A percentile compares a stretch with the other conserved stretches of the same genome.
These are phyloP conservation scores for Hebeloma cylindrosporum DNA, from an alignment of 768 basidiomycete genomes.

Conservation along the genomic window DNA sequence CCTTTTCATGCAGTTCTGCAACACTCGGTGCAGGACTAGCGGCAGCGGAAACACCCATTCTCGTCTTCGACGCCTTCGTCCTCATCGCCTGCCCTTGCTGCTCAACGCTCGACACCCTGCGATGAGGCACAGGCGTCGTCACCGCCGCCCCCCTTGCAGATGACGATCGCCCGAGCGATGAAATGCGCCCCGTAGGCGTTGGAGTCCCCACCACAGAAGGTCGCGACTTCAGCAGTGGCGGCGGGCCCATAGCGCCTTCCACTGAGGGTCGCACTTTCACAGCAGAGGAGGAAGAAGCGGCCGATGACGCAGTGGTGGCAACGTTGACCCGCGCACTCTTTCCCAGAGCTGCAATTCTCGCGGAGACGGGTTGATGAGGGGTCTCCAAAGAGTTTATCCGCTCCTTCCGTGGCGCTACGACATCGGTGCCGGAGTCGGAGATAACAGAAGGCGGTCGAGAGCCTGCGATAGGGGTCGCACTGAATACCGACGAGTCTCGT, in stretches of 20 bases:
- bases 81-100: conserved; percentile 29
- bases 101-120: conserved; percentile 33
- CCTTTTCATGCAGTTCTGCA: conserved; percentile 55
- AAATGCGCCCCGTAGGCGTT: conserved; percentile 34
- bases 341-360: conserved; percentile 43
- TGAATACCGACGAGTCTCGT: conserved; percentile 58
- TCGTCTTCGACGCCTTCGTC: conserved; percentile 31
- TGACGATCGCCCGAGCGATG: conserved; percentile 38
- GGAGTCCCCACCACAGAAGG: conserved; percentile 38
- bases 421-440: conserved; percentile 49
- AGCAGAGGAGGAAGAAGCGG: conserved; percentile 11
- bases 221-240: conserved; percentile 35
- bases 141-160: conserved; percentile 31
- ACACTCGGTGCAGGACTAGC: conserved; percentile 37
- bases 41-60: conserved; percentile 33
- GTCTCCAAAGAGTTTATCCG: conserved; percentile 41
- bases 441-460: conserved; percentile 56
- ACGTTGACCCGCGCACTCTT: conserved; percentile 55
- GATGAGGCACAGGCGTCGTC: conserved; percentile 33
- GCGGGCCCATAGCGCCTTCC: conserved; percentile 53
- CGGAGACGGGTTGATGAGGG: conserved; percentile 21
- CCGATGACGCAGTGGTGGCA: conserved; percentile 23
- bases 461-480: conserved; percentile 49
- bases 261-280: conserved; percentile 23
- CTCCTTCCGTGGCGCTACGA: conserved; percentile 26